Percentiles rank a stretch among this genome's conserved stretches.
Evolutionary conservation across 148 eudicot genomes (phyloP).

Genomic region (Fagopyrum homotropicum): DNA sequence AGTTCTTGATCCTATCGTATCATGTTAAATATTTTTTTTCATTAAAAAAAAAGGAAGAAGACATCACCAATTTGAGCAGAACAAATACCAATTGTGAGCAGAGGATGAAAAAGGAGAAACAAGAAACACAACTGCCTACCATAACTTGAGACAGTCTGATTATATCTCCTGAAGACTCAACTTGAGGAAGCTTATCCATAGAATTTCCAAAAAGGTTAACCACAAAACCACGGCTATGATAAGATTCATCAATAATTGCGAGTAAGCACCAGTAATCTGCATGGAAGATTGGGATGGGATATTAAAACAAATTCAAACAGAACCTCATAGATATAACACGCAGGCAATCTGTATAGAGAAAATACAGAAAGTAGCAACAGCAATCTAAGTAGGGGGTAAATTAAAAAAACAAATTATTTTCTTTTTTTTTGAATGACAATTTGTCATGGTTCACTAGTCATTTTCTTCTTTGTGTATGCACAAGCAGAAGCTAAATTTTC

Average conservation of each 20-base stretch:
- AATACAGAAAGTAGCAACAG: background rate
- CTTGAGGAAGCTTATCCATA: constrained; percentile 56
- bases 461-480: background rate
- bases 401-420: background rate
- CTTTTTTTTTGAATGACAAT: too few species aligned
- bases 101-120: background rate
- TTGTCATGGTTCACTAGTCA: background rate
- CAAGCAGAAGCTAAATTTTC: background rate
- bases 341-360: background rate
- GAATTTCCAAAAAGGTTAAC: constrained; percentile 60
- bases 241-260: constrained; percentile 63
- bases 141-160: constrained; percentile 47
- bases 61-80: background rate
- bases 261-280: constrained; percentile 67
- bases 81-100: background rate
- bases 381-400: background rate
- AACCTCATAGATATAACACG: background rate
- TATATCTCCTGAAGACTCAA: constrained; percentile 60
- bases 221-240: constrained; percentile 42
- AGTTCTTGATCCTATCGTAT: background rate
- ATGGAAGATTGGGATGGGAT: background rate
- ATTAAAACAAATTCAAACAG: constrained; percentile 1
- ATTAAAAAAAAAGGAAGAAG: background rate
- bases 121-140: constrained; percentile 24
- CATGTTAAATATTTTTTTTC: background rate